Evolutionary conservation across 2,329 filamentous ascomycete genomes (phyloP).

Genomic region (Phyllachora maydis): DNA sequence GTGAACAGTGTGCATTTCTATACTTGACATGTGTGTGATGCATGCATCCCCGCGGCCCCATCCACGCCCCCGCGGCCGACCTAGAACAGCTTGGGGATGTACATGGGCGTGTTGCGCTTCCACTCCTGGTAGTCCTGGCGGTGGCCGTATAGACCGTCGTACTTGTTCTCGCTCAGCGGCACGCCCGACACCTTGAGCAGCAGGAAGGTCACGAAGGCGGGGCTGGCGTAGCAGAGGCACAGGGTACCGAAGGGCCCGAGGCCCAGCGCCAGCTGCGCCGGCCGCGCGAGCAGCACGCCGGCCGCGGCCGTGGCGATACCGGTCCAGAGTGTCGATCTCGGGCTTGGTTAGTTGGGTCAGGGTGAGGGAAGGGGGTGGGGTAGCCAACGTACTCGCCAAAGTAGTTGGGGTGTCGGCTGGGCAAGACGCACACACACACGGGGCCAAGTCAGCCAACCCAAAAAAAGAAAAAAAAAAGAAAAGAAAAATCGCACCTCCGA

Average conservation of each 20-base stretch:
- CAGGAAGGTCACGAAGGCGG: slow-evolving; percentile 42
- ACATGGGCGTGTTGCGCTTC: slow-evolving; percentile 44
- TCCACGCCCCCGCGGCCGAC: too few species aligned
- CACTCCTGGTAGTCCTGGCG: slow-evolving; percentile 45
- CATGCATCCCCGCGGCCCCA: too few species aligned
- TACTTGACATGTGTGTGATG: too few species aligned
- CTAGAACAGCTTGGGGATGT: slow-evolving; percentile 39
- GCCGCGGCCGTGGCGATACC: slow-evolving; percentile 40
- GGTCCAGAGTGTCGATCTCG: slow-evolving; percentile 46
- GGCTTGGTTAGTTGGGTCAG: too few species aligned
- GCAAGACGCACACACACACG: too few species aligned
- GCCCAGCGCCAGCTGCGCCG: slow-evolving; percentile 35
- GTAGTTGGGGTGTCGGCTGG: slow-evolving; percentile 43
- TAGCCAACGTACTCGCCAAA: too few species aligned
- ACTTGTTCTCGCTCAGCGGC: slow-evolving; percentile 47
- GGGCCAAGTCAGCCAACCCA: slow-evolving; percentile 1
- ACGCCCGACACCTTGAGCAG: slow-evolving; percentile 42
- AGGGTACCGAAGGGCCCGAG: slow-evolving; percentile 13
- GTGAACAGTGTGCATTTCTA: too few species aligned
- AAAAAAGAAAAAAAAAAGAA: neutral
- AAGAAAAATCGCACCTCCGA: slow-evolving; percentile 17
- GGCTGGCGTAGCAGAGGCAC: slow-evolving; percentile 33
- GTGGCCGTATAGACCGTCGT: slow-evolving; percentile 41
- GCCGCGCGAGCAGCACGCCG: slow-evolving; percentile 30
- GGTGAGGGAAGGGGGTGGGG: too few species aligned